Conservation (phyloP, 306 rosid species). For the Hylodesmum podocarpum region DNA sequence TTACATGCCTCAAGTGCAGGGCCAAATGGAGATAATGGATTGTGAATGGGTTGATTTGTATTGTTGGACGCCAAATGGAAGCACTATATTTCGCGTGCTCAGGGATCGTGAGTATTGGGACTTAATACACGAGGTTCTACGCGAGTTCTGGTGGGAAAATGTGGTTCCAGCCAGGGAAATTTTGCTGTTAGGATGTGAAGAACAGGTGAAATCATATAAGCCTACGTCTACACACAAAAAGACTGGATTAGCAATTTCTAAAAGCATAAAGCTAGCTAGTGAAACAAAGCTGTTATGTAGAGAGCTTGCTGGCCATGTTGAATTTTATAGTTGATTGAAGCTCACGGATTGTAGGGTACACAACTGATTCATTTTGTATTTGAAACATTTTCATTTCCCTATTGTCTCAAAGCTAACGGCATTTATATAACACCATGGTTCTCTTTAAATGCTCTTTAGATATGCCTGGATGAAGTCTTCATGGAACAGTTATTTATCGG, state of each 20-base stretch:
- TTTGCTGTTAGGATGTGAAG: conserved; percentile 55
- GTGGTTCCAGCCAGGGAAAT: conserved; percentile 91
- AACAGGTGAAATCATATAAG: conserved; percentile 46
- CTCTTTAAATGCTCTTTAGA: background rate
- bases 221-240: conserved; percentile 72
- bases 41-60: conserved; percentile 88
- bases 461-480: background rate
- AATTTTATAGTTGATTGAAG: conserved; percentile 48
- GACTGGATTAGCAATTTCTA: conserved; percentile 74
- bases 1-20: conserved; percentile 98
- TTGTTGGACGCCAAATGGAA: conserved; percentile 95
- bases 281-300: conserved; percentile 72
- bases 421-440: background rate
- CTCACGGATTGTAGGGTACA: conserved; percentile 14
- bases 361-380: conserved; percentile 23
- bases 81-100: conserved; percentile 75
- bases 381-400: background rate
- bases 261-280: conserved; percentile 73
- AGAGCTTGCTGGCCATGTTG: conserved; percentile 81
- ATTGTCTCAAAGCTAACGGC: background rate
- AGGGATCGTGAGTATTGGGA: conserved; percentile 78
- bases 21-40: conserved; percentile 93
- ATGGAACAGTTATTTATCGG: background rate
- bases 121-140: conserved; percentile 63
- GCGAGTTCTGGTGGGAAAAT: conserved; percentile 97